Base-by-base conservation (phyloP, 192 early-diverging fungal species). In the Glomus cerebriforme region DNA sequence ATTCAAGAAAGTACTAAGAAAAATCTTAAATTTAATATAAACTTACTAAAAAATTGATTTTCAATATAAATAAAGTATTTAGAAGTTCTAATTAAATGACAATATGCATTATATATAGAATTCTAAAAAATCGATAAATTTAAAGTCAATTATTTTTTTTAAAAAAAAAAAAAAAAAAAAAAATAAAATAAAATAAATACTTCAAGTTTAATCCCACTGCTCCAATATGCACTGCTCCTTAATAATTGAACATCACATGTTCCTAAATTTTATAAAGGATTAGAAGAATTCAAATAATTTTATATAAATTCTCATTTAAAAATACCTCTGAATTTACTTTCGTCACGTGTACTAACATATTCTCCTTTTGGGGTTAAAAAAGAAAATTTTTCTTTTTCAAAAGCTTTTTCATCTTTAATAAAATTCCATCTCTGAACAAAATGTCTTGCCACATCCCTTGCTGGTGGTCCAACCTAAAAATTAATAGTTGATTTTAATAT, bases 361-460 rank as follows among this genome's bases (percentile, higher is more conserved):
- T 92, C 89, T 65, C 90, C 87, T 79, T 89, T 91, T 73, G 93
- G 92, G 77, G 89, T 86, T 82, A 94, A 80, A 75, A 90, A 90
- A 43, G 91, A 90, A 49, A 93, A 82, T 29, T 86, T 82, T 1
- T 86, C 45, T 68, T 87, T 86, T 45, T 85, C 84, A 84, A 84
- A 82, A n/a, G 85, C 88, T 75, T 92, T 93, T 71, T 89, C 84
- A 78, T 89, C 86, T 80, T 95, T 95, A 78, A 94, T 85, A 82
- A 95, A 95, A 80, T 96, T 96, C 95, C 95, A 96, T 6, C 95
- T 87, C 85, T 94, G 89, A 65, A 92, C 92, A 79, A 95, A 95
- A 81, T 96, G 95, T 60, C 93, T 87, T 7, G 92, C 92, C 45
- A 95, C 87, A 77, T 96, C 95, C 17, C 91, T 87, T 31, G 93